Evolutionary conservation across 2,329 filamentous ascomycete species (phyloP).

Genomic region (Coniochaeta hoffmannii): DNA sequence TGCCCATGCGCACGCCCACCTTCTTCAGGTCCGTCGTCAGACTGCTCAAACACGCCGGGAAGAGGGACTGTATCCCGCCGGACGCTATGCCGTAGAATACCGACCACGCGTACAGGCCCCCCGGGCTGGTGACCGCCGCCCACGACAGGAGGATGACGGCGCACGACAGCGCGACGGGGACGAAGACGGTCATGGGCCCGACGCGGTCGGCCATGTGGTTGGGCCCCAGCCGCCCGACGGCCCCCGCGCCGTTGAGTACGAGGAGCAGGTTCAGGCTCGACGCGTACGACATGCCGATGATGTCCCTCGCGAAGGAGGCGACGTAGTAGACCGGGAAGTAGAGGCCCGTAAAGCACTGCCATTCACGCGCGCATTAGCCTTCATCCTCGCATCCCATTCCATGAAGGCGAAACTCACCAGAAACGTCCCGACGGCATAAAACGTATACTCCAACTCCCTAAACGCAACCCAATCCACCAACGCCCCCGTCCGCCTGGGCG

Average conservation of each 20-base stretch:
- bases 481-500: conserved; percentile 39
- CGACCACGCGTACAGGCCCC: conserved; percentile 54
- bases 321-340: conserved; percentile 57
- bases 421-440: conserved; percentile 43
- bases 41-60: conserved; percentile 53
- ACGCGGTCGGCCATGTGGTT: conserved; percentile 49
- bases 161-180: conserved; percentile 35
- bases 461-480: conserved; percentile 51
- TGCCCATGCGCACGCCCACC: conserved; percentile 48
- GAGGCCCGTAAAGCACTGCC: conserved; percentile 33
- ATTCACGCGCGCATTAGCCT: neutral
- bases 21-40: conserved; percentile 44
- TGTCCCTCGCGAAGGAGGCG: conserved; percentile 36
- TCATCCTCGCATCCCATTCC: neutral
- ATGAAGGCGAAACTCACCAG: conserved; percentile 24
- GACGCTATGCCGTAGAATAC: conserved; percentile 57
- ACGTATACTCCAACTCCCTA: conserved; percentile 44
- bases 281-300: conserved; percentile 34
- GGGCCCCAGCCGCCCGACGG: conserved; percentile 50
- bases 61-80: conserved; percentile 58
- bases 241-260: conserved; percentile 56
- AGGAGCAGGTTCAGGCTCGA: conserved; percentile 54
- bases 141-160: conserved; percentile 45
- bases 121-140: conserved; percentile 43
- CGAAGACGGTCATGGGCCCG: conserved; percentile 55